Conservation (phyloP, 2,329 filamentous ascomycete genomes). For the Tolypocladium nubicola region DNA sequence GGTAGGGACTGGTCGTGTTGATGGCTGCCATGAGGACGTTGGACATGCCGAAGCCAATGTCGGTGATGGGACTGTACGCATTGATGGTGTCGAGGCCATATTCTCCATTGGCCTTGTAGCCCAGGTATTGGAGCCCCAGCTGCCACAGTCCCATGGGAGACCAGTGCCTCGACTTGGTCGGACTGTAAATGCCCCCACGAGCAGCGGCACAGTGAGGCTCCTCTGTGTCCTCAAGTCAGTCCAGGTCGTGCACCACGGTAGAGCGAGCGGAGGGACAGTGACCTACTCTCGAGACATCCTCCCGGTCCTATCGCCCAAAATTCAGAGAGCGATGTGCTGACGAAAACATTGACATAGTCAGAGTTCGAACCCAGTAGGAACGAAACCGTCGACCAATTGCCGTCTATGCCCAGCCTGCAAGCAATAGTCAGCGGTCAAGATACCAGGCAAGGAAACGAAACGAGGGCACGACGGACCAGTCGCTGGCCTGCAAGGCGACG, state of each 20-base stretch:
- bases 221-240: slow-evolving; percentile 18
- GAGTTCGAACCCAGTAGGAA: slow-evolving; percentile 35
- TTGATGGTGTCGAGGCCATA: slow-evolving; percentile 48
- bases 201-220: slow-evolving; percentile 41
- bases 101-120: slow-evolving; percentile 48
- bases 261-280: background rate
- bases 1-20: slow-evolving; percentile 44
- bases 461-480: slow-evolving; percentile 8
- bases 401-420: slow-evolving; percentile 53
- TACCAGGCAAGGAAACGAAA: background rate
- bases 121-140: slow-evolving; percentile 49
- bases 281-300: slow-evolving; percentile 42
- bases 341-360: slow-evolving; percentile 27
- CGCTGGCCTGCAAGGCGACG: slow-evolving; percentile 10
- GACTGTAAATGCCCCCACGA: slow-evolving; percentile 50
- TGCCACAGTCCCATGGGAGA: slow-evolving; percentile 46
- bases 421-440: background rate
- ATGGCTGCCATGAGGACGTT: slow-evolving; percentile 38
- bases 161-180: slow-evolving; percentile 45
- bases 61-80: slow-evolving; percentile 26
- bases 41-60: slow-evolving; percentile 29
- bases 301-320: slow-evolving; percentile 55
- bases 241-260: background rate
- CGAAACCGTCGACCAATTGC: slow-evolving; percentile 60
- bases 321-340: slow-evolving; percentile 61